Percentiles rank a stretch among this genome's conserved stretches.
These are phyloP conservation scores for Ceratocystis variospora DNA, from an alignment of 2,329 filamentous ascomycete genomes.

Conservation along the genomic window DNA sequence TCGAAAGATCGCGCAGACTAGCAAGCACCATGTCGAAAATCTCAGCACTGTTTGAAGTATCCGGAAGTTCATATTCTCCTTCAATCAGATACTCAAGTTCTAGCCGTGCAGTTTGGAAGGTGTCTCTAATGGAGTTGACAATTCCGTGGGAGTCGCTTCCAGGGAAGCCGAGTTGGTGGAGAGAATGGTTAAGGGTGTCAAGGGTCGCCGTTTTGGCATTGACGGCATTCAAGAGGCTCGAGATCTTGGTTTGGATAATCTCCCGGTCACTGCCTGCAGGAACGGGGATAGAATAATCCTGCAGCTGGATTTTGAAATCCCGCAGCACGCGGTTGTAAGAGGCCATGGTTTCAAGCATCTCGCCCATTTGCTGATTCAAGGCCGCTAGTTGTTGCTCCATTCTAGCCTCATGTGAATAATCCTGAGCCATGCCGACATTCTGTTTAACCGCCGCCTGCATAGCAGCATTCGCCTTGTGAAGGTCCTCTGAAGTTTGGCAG, in stretches of 20 bases:
- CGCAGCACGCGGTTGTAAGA: background rate
- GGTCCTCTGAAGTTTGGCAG: constrained; percentile 6
- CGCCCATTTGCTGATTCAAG: constrained; percentile 35
- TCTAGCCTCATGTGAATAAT: constrained; percentile 16
- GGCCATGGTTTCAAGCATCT: constrained; percentile 35
- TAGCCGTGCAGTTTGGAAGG: constrained; percentile 43
- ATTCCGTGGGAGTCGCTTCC: constrained; percentile 36
- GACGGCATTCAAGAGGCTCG: constrained; percentile 32
- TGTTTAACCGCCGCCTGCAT: constrained; percentile 5
- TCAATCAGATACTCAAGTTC: constrained; percentile 50
- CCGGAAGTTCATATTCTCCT: constrained; percentile 41
- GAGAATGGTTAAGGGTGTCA: constrained; percentile 31
- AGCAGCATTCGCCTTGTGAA: constrained; percentile 8
- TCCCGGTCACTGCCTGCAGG: constrained; percentile 7
- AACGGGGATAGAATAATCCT: constrained; percentile 19
- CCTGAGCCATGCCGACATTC: background rate
- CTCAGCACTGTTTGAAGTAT: constrained; percentile 39
- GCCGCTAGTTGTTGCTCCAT: constrained; percentile 36
- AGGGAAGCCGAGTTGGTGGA: constrained; percentile 38
- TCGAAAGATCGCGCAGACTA: constrained; percentile 37
- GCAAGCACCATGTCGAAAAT: constrained; percentile 42
- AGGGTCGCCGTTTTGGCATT: constrained; percentile 38
- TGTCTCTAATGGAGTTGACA: constrained; percentile 33
- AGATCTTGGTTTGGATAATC: constrained; percentile 32
- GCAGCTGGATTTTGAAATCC: constrained; percentile 28